Evolutionary conservation across 306 rosid species (phyloP).

Genomic region (Castanopsis chinensis): DNA sequence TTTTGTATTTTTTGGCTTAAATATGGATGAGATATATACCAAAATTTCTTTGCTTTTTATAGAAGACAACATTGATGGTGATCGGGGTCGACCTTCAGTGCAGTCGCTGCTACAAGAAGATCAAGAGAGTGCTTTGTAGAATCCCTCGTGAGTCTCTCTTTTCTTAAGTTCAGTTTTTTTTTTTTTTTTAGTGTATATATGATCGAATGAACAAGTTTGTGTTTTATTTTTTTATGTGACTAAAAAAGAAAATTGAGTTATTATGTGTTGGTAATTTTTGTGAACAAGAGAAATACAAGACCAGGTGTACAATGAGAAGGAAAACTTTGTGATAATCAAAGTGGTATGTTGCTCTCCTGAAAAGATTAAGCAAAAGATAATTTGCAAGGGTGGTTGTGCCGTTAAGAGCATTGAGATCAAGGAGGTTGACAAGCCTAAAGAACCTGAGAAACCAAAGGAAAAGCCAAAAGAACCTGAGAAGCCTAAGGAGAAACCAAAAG

Average conservation of each 20-base stretch:
- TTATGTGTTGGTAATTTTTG: slow-evolving; percentile 28
- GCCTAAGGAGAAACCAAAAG: neutral
- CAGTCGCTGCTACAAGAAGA: slow-evolving; percentile 63
- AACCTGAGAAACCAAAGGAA: slow-evolving; percentile 2
- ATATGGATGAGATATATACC: neutral
- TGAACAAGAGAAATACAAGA: slow-evolving; percentile 82
- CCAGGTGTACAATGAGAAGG: slow-evolving; percentile 56
- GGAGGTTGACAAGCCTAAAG: slow-evolving; percentile 30
- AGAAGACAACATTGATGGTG: slow-evolving; percentile 56
- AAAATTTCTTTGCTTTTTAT: neutral
- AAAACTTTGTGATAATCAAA: slow-evolving; percentile 48
- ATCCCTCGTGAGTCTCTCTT: slow-evolving; percentile 66
- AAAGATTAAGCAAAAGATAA: slow-evolving; percentile 57
- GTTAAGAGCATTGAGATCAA: slow-evolving; percentile 71
- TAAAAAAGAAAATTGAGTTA: slow-evolving; percentile 28
- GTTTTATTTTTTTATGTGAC: neutral
- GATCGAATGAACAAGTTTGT: neutral
- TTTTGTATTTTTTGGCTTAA: neutral
- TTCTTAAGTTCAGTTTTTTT: neutral
- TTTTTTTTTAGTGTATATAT: neutral
- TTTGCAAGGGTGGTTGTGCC: slow-evolving; percentile 51
- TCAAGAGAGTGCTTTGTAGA: slow-evolving; percentile 67
- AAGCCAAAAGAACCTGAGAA: neutral
- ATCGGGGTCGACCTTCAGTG: slow-evolving; percentile 80
- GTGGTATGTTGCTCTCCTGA: slow-evolving; percentile 82